Conservation (phyloP, 23 red algal genomes). For the Cyanidiococcus yangmingshanensis region DNA sequence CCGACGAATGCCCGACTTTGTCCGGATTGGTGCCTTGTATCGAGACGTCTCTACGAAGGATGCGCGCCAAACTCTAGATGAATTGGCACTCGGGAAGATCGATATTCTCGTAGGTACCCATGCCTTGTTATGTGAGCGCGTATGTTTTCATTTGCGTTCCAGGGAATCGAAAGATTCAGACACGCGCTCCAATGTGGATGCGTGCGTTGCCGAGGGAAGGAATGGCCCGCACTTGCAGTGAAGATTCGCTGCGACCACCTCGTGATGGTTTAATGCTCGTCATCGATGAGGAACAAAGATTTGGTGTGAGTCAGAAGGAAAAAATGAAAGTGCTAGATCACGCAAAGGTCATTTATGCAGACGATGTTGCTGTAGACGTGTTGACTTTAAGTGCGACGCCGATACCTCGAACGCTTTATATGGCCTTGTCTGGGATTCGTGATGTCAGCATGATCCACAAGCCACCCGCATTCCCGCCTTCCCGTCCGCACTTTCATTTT, state of each 20-base stretch:
- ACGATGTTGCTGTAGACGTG: conserved; percentile 44
- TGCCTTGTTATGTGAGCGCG: conserved; percentile 46
- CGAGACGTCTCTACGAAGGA: conserved; percentile 28
- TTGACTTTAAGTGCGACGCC: conserved; percentile 82
- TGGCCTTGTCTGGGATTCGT: conserved; percentile 64
- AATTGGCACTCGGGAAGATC: conserved; percentile 27
- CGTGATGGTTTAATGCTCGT: conserved; percentile 14
- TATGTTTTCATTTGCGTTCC: conserved; percentile 32
- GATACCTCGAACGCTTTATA: conserved; percentile 89
- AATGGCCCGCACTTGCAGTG: too few species aligned
- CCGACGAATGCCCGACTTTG: conserved; percentile 11
- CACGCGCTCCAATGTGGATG: too few species aligned
- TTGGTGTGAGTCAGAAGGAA: conserved; percentile 98
- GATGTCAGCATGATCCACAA: conserved; percentile 59
- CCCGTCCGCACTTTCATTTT: conserved; percentile 50
- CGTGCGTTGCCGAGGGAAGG: too few species aligned
- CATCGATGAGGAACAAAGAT: conserved; percentile 92
- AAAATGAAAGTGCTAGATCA: conserved; percentile 41
- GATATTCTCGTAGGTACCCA: conserved; percentile 81
- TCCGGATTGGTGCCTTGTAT: conserved; percentile 30
- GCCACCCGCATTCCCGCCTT: conserved; percentile 49
- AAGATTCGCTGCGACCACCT: not conserved
- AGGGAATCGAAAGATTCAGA: not conserved
- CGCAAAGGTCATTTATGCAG: not conserved
- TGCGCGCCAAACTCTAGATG: conserved; percentile 21